These are phyloP conservation scores for Platismatia glauca DNA, from an alignment of 495 filamentous ascomycete species.

Conservation along the genomic window DNA sequence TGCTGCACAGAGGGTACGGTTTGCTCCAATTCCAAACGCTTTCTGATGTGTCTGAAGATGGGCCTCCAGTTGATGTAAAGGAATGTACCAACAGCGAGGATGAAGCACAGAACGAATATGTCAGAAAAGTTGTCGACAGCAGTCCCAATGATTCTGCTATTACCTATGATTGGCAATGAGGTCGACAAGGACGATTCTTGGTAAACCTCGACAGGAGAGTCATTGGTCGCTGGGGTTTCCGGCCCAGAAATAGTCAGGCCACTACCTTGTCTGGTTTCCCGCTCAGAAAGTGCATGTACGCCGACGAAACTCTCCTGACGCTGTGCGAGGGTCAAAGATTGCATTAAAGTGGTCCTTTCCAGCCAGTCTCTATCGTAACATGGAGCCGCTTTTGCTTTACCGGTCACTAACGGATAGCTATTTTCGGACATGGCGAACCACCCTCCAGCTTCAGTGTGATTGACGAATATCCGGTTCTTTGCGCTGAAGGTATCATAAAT, in stretches of 20 bases:
- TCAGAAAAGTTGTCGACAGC: slow-evolving; percentile 45
- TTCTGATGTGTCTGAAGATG: slow-evolving; percentile 40
- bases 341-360: slow-evolving; percentile 27
- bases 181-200: slow-evolving; percentile 37
- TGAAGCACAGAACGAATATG: slow-evolving; percentile 40
- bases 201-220: slow-evolving; percentile 35
- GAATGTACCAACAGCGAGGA: slow-evolving; percentile 39
- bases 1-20: slow-evolving; percentile 41
- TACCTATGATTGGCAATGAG: slow-evolving; percentile 37
- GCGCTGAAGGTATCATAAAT: slow-evolving; percentile 48
- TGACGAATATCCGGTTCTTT: slow-evolving; percentile 69
- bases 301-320: slow-evolving; percentile 43
- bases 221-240: slow-evolving; percentile 26
- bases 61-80: slow-evolving; percentile 44
- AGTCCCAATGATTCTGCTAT: slow-evolving; percentile 46
- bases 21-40: slow-evolving; percentile 46
- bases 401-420: slow-evolving; percentile 73
- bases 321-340: slow-evolving; percentile 35
- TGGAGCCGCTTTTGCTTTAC: slow-evolving; percentile 55
- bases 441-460: slow-evolving; percentile 71
- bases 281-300: slow-evolving; percentile 38
- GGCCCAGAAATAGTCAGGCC: slow-evolving; percentile 29
- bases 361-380: slow-evolving; percentile 54
- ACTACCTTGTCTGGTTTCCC: slow-evolving; percentile 17
- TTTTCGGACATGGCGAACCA: slow-evolving; percentile 92